Conservation (phyloP, 2,329 filamentous ascomycete genomes). For the Aspergillus aculeatus region DNA sequence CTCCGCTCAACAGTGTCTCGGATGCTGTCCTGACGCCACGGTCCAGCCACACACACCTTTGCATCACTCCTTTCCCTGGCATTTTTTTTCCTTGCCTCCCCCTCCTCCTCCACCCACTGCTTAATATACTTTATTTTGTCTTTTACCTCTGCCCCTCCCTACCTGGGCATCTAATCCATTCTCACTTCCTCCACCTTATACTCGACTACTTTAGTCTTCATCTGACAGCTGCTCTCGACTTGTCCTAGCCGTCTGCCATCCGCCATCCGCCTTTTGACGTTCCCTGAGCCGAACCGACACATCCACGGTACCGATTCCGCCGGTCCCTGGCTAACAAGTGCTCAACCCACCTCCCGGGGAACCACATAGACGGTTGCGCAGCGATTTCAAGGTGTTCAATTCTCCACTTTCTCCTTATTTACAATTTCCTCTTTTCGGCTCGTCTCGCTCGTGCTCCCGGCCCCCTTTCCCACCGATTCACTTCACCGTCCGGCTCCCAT, state of each 20-base stretch:
- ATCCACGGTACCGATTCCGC: slow-evolving; percentile 23
- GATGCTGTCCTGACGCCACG: slow-evolving; percentile 4
- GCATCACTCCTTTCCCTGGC: slow-evolving; percentile 12
- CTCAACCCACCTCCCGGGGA: slow-evolving; percentile 14
- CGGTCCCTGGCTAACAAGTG: slow-evolving; percentile 8
- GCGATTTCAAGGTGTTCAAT: slow-evolving; percentile 9
- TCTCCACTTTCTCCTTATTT: slow-evolving; percentile 31
- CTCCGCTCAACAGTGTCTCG: background rate
- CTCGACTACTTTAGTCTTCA: background rate
- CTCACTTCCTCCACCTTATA: background rate
- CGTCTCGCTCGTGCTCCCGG: slow-evolving; percentile 13
- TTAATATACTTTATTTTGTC: background rate
- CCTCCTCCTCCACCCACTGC: slow-evolving; percentile 2
- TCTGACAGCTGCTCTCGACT: background rate
- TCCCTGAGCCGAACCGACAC: slow-evolving; percentile 8
- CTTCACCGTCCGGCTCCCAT: slow-evolving; percentile 5
- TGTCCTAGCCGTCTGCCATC: slow-evolving; percentile 1
- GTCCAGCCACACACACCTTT: slow-evolving; percentile 10
- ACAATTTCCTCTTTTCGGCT: slow-evolving; percentile 36
- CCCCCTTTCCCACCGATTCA: slow-evolving; percentile 18
- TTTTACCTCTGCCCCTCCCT: background rate
- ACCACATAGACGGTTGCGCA: slow-evolving; percentile 15
- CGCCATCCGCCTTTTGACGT: slow-evolving; percentile 4
- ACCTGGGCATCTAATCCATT: background rate
- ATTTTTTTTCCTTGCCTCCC: slow-evolving; percentile 10